phyloP scores from a whole-genome alignment of 106 monocot genomes.

The Acanthochlamys bracteata region DNA sequence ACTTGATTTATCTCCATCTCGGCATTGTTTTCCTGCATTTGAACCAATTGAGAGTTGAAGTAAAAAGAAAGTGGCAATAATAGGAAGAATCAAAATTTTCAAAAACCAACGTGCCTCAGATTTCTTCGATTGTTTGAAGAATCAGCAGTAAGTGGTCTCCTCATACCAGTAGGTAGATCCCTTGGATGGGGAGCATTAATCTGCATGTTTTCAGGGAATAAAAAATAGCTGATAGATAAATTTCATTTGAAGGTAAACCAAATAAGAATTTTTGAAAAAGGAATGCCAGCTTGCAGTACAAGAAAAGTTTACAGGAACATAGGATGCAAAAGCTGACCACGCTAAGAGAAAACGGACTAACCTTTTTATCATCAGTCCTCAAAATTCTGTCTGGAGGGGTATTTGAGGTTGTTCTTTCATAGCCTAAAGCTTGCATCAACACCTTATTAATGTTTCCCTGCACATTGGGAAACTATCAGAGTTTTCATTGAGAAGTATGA shows the following conservation, averaged over 20 bases:
- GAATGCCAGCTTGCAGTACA: no score
- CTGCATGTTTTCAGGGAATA: background rate
- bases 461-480: background rate
- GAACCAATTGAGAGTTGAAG: background rate
- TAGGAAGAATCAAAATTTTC: background rate
- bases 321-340: no score
- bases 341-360: background rate
- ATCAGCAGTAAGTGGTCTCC: constrained; percentile 7
- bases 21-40: constrained; percentile 21
- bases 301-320: no score
- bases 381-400: background rate
- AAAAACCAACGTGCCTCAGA: constrained; percentile 1
- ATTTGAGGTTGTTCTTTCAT: background rate
- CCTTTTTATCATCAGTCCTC: constrained; percentile 5
- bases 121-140: constrained; percentile 19
- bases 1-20: constrained; percentile 25
- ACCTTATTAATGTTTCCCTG: constrained; percentile 1
- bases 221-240: no score
- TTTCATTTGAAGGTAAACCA: no score
- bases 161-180: background rate
- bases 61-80: background rate
- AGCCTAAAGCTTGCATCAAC: no score
- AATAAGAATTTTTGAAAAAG: no score
- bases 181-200: background rate
- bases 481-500: no score